phyloP scores from a whole-genome alignment of 306 rosid species.

The Fragaria nilgerrensis region DNA sequence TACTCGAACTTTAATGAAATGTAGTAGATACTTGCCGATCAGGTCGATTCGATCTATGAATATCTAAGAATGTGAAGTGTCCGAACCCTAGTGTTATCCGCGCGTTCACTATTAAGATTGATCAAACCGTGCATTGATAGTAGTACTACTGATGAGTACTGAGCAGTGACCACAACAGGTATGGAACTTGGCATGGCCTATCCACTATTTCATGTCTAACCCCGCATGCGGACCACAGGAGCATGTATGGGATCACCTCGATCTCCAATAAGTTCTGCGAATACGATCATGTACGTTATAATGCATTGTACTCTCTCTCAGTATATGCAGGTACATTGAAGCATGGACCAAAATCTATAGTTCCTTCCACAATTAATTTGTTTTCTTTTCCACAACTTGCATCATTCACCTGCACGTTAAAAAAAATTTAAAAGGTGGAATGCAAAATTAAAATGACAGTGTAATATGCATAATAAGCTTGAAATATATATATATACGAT shows the following conservation, averaged over 20 bases:
- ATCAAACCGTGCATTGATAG: not conserved
- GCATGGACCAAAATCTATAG: slow-evolving; percentile 15
- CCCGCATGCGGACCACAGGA: slow-evolving; percentile 16
- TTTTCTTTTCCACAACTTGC: not conserved
- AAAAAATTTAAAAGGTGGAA: not conserved
- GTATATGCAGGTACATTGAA: not conserved
- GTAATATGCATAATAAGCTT: not conserved
- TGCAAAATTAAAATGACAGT: not conserved
- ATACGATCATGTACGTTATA: slow-evolving; percentile 4
- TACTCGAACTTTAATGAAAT: not conserved
- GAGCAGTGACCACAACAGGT: slow-evolving; percentile 13
- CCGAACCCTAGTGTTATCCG: not conserved
- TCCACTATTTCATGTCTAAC: slow-evolving; percentile 5
- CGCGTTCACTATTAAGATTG: not conserved
- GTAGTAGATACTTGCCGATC: not conserved
- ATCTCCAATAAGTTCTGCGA: not conserved
- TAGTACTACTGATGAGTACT: not conserved
- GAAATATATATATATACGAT: not conserved
- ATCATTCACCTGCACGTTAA: not conserved
- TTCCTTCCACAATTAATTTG: not conserved
- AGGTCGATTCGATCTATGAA: not conserved
- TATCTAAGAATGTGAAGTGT: not conserved
- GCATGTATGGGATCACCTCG: slow-evolving; percentile 3
- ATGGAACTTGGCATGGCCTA: slow-evolving; percentile 19
- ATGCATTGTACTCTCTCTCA: not conserved